phyloP scores from a whole-genome alignment of 805 yeast genomes.

The Zygosaccharomyces gambellarensis region DNA sequence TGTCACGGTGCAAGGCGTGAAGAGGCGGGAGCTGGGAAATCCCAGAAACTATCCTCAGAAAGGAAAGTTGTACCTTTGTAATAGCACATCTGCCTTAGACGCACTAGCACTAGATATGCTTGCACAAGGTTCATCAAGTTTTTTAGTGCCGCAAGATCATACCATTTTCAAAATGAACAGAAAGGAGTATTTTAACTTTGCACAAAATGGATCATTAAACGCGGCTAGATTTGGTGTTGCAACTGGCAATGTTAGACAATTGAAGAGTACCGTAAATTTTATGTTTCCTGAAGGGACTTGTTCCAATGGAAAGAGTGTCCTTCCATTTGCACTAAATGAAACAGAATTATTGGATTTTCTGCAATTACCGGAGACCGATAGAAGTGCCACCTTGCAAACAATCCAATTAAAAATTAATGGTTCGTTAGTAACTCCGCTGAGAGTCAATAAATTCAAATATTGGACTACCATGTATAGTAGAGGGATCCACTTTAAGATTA shows the following conservation, averaged over 20 bases:
- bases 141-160: conserved; percentile 22
- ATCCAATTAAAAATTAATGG: conserved; percentile 30
- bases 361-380: conserved; percentile 4
- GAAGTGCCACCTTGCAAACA: conserved; percentile 19
- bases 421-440: conserved; percentile 35
- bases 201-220: conserved; percentile 23
- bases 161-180: conserved; percentile 13
- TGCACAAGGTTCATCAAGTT: conserved; percentile 20
- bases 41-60: conserved; percentile 33
- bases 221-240: conserved; percentile 13
- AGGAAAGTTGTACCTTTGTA: conserved; percentile 43
- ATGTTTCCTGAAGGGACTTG: conserved; percentile 79
- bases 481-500: conserved; percentile 21
- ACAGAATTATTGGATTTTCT: conserved; percentile 19
- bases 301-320: conserved; percentile 72
- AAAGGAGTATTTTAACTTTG: conserved; percentile 19
- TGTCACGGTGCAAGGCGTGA: conserved; percentile 42
- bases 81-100: conserved; percentile 47
- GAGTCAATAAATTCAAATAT: conserved; percentile 13
- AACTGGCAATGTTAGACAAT: conserved; percentile 15
- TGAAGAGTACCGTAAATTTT: conserved; percentile 44
- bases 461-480: conserved; percentile 19
- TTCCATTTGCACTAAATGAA: conserved; percentile 47
- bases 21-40: conserved; percentile 31
- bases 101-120: conserved; percentile 36